Evolutionary conservation across 768 basidiomycete genomes (phyloP), one percentile per base, ranked within the genome.

Genomic region (Polyporus arcularius): DNA sequence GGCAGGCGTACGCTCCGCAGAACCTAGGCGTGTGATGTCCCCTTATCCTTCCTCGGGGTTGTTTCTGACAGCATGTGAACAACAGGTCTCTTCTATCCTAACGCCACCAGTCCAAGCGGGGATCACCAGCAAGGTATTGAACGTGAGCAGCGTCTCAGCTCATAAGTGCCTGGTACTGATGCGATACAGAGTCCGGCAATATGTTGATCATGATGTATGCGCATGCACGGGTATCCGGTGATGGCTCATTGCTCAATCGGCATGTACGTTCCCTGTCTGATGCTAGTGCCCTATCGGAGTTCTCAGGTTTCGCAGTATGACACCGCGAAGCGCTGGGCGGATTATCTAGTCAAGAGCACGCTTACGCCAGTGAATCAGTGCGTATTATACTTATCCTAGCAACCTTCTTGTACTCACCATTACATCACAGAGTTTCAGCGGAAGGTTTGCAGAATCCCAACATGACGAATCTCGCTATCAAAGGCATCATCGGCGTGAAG

Each of bases 111-210:
- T 15, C 41, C 50, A 12, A 52, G 18, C 12, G 45, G 54, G 15
- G 30, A 45, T 1, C 39, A 46, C 15, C 12, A 8, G 10, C 51
- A 58, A 26, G 61, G 62, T 12, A 45, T 67, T 14, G 66, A 67
- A 32, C 58, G 65, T 61, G 40, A n/a, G 64, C 53, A 8, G 30
- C 12, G 32, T 7, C 10, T 14, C 16, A 14, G 38, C 11, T 40
- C 31, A 2, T 1, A 11, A 2, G 16, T 32, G 38, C 12, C 2
- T 9, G 21, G 6, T 10, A 18, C 11, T 58, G 31, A 62, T 18
- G 2, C 4, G 35, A 35, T 11, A 7, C 15, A 75, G 75, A 75
- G 57, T 67, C 71, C 10, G 74, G 71, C 1, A 73, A 74, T 54
- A 76, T 76, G 66, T 35, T 67, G 15, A 67, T 67, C 46, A 62